These are phyloP conservation scores for Saussurea involucrata DNA, from an alignment of 129 eudicot genomes.

Conservation along the genomic window DNA sequence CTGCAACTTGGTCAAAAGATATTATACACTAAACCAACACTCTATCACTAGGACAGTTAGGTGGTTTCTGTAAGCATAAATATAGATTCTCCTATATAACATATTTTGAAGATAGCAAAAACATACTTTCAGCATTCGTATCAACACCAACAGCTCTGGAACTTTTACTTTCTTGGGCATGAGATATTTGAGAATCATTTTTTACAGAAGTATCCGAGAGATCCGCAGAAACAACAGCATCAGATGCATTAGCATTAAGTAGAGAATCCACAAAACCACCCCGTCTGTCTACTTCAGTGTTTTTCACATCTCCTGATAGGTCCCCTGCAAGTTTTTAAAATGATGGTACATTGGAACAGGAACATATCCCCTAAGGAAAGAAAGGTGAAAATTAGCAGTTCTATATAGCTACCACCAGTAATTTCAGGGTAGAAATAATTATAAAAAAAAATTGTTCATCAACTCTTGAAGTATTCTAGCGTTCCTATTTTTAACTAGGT, in stretches of 20 bases:
- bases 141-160: constrained; percentile 25
- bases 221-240: constrained; percentile 27
- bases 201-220: constrained; percentile 23
- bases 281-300: constrained; percentile 63
- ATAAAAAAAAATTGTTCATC: not conserved
- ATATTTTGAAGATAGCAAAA: constrained; percentile 10
- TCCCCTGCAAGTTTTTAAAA: constrained; percentile 50
- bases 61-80: constrained; percentile 12
- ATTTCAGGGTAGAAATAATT: not conserved
- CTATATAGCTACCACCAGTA: not conserved
- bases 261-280: constrained; percentile 82
- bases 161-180: constrained; percentile 21
- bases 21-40: not conserved
- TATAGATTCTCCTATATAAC: not conserved
- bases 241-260: constrained; percentile 38
- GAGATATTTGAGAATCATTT: constrained; percentile 40
- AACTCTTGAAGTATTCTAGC: not conserved
- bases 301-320: constrained; percentile 39
- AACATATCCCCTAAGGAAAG: not conserved
- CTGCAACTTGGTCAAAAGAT: not conserved
- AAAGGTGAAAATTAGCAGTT: not conserved
- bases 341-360: not conserved
- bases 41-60: constrained; percentile 1
- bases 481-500: not conserved
- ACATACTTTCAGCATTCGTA: constrained; percentile 46